Evolutionary conservation across 768 basidiomycete species (phyloP).

Genomic region (Collybia sordida): DNA sequence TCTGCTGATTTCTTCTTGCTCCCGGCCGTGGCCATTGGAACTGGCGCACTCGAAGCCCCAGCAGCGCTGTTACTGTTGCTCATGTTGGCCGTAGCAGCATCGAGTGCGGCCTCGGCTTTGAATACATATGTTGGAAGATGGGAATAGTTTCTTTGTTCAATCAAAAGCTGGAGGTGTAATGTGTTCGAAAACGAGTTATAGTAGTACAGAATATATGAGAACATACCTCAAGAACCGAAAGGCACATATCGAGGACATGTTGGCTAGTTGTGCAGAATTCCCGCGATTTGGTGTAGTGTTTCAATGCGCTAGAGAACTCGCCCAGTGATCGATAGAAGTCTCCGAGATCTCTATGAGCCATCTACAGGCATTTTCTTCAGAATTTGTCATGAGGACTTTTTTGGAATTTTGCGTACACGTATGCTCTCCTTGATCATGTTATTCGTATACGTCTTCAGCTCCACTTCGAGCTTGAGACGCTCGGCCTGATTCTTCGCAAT

Average conservation of each 20-base stretch:
- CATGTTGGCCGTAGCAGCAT: constrained; percentile 44
- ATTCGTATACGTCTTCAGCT: constrained; percentile 90
- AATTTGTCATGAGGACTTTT: constrained; percentile 22
- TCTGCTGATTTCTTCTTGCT: constrained; percentile 55
- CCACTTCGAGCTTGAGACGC: constrained; percentile 83
- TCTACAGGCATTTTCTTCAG: constrained; percentile 41
- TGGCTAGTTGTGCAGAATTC: constrained; percentile 91
- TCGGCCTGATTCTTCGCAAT: constrained; percentile 70
- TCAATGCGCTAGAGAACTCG: constrained; percentile 68
- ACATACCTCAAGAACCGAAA: constrained; percentile 75
- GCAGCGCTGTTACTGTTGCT: constrained; percentile 16
- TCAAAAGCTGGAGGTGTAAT: constrained; percentile 54
- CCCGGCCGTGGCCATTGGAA: constrained; percentile 20
- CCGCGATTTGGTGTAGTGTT: constrained; percentile 86
- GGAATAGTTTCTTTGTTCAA: constrained; percentile 84
- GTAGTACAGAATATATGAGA: not conserved
- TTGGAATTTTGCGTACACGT: constrained; percentile 46
- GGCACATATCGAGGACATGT: constrained; percentile 92
- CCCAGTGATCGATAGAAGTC: constrained; percentile 75
- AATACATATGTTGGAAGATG: constrained; percentile 91
- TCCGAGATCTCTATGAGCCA: constrained; percentile 89
- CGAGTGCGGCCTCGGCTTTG: constrained; percentile 93
- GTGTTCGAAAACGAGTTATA: not conserved
- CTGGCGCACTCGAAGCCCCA: constrained; percentile 12
- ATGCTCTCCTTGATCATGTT: constrained; percentile 99